Conservation (phyloP, 2,329 filamentous ascomycete species). For the Sarocladium brachiariae region DNA sequence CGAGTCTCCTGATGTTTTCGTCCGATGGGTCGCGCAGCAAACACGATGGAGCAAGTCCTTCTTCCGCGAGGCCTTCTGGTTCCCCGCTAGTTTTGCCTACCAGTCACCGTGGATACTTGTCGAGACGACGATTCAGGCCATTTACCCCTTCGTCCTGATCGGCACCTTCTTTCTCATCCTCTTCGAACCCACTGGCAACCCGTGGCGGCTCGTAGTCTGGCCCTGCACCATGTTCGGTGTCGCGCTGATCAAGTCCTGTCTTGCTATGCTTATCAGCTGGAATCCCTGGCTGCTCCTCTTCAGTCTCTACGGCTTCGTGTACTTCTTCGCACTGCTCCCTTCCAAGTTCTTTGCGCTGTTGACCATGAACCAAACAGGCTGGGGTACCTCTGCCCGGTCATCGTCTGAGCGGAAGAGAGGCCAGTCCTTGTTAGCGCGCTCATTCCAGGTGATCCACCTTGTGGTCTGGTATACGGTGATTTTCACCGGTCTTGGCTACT, state of each 20-base stretch:
- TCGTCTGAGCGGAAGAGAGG: constrained; percentile 12
- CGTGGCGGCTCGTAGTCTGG: constrained; percentile 13
- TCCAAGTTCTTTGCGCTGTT: constrained; percentile 13
- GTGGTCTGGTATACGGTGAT: constrained; percentile 13
- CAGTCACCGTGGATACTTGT: constrained; percentile 15
- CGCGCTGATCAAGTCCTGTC: constrained; percentile 13
- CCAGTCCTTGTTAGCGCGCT: constrained; percentile 12
- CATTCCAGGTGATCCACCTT: constrained; percentile 13
- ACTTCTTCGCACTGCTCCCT: constrained; percentile 14
- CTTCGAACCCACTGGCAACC: constrained; percentile 11
- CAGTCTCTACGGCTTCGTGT: constrained; percentile 14
- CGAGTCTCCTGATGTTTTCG: constrained; percentile 13
- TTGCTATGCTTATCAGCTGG: constrained; percentile 13
- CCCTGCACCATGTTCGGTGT: constrained; percentile 14
- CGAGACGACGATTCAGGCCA: constrained; percentile 13
- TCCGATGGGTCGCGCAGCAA: constrained; percentile 14
- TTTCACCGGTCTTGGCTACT: constrained; percentile 13
- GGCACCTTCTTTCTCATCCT: constrained; percentile 14
- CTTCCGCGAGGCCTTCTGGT: constrained; percentile 14
- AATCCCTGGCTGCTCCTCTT: constrained; percentile 14
- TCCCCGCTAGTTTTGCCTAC: constrained; percentile 13
- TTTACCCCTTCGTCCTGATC: constrained; percentile 14
- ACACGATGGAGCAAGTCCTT: constrained; percentile 15
- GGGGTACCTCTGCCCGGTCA: constrained; percentile 13
- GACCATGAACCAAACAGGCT: constrained; percentile 14